Percentiles rank a stretch among this genome's conserved stretches.
Evolutionary conservation across 306 rosid genomes (phyloP).

Genomic region (Nissolia schottii): DNA sequence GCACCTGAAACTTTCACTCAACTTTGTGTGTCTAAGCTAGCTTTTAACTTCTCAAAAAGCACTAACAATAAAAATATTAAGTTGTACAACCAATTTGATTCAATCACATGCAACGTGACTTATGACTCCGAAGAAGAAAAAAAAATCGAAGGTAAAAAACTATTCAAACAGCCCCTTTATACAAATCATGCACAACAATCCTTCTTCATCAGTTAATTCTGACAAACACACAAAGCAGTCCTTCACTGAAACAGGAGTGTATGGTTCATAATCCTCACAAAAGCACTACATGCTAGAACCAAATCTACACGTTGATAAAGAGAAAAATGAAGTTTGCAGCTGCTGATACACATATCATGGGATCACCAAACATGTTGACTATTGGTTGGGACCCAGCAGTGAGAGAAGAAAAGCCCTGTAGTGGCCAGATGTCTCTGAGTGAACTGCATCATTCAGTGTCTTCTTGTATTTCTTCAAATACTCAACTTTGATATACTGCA

Average conservation of each 20-base stretch:
- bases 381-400: slow-evolving; percentile 55
- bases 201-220: neutral
- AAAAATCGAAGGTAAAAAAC: no score
- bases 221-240: neutral
- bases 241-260: neutral
- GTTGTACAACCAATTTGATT: no score
- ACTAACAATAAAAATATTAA: no score
- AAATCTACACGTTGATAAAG: neutral
- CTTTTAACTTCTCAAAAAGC: no score
- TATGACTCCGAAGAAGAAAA: no score
- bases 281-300: neutral
- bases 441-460: slow-evolving; percentile 56
- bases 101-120: no score
- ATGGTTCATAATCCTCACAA: neutral
- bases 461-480: slow-evolving; percentile 47
- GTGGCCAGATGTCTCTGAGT: slow-evolving; percentile 68
- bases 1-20: no score
- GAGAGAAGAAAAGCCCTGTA: slow-evolving; percentile 59
- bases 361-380: slow-evolving; percentile 9
- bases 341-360: neutral
- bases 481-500: slow-evolving; percentile 67
- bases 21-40: no score
- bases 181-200: neutral
- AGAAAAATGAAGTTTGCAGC: neutral
- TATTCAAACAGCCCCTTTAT: no score